Conservation (phyloP, 441 rosid species). For the Sinapis alba region DNA sequence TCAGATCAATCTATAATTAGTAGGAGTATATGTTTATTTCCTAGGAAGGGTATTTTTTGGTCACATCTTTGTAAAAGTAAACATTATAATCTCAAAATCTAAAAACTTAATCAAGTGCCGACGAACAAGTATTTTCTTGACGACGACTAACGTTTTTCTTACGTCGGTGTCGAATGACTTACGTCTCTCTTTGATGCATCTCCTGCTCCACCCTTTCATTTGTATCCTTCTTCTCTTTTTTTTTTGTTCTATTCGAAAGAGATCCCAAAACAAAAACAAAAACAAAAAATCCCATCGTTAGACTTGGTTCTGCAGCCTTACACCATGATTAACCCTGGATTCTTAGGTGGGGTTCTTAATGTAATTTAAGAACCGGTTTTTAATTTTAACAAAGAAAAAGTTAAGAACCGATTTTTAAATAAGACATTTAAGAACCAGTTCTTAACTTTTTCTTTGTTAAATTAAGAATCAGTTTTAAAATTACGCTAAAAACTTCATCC, state of each 20-base stretch:
- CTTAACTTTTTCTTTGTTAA: too few species aligned
- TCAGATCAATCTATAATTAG: neutral
- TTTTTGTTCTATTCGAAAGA: neutral
- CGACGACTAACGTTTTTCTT: neutral
- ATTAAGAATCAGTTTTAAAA: too few species aligned
- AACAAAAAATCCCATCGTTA: too few species aligned
- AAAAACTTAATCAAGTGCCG: neutral
- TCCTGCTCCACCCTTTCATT: neutral
- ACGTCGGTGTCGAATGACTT: neutral
- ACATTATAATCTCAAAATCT: neutral
- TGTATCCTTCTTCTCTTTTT: neutral
- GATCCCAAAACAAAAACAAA: too few species aligned
- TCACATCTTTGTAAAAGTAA: neutral
- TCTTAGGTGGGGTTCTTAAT: too few species aligned
- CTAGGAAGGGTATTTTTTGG: neutral
- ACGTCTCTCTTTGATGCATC: neutral
- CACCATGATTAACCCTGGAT: too few species aligned
- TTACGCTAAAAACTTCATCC: too few species aligned
- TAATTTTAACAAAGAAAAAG: too few species aligned
- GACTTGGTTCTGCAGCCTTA: constrained; percentile 2
- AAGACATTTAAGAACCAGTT: too few species aligned
- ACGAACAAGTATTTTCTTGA: constrained; percentile 16
- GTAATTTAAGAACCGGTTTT: too few species aligned
- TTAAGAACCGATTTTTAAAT: too few species aligned
- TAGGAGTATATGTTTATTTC: neutral